These are phyloP conservation scores for Beauveria scarabaeidicola DNA, from an alignment of 2,329 filamentous ascomycete genomes.

Conservation along the genomic window DNA sequence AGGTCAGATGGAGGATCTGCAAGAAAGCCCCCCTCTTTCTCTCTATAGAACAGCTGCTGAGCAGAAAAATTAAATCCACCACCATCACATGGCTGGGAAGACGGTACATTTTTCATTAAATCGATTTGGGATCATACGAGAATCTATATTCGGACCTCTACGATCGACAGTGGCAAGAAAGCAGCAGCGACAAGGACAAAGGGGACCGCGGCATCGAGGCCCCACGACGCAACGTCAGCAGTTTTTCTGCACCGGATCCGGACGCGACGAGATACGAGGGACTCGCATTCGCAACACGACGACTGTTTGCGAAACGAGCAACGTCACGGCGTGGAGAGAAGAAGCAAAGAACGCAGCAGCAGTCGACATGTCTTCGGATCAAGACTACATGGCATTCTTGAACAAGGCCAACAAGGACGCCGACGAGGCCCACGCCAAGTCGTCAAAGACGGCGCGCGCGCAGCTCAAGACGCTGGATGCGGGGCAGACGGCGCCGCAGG, in stretches of 20 bases:
- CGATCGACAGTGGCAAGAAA: not conserved
- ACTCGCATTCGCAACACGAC: not conserved
- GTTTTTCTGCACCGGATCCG: not conserved
- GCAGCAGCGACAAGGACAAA: not conserved
- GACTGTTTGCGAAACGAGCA: not conserved
- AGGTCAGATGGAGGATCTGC: constrained; percentile 4
- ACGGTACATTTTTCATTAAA: not conserved
- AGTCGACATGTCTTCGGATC: constrained; percentile 61
- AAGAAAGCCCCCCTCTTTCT: not conserved
- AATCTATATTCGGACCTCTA: not conserved
- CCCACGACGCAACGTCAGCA: constrained; percentile 10
- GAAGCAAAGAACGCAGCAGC: not conserved
- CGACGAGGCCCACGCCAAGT: constrained; percentile 44
- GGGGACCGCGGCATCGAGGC: not conserved
- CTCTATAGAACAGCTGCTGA: not conserved
- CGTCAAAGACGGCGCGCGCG: constrained; percentile 19
- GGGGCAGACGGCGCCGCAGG: constrained; percentile 51
- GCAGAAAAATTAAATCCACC: not conserved
- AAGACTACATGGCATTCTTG: constrained; percentile 76
- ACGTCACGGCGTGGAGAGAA: not conserved
- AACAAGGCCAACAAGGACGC: constrained; percentile 79
- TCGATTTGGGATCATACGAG: not conserved
- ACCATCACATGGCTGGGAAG: not conserved
- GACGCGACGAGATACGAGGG: not conserved
- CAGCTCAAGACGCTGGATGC: constrained; percentile 45